These are phyloP conservation scores for Chiua virens DNA, from an alignment of 768 basidiomycete species.

Conservation along the genomic window DNA sequence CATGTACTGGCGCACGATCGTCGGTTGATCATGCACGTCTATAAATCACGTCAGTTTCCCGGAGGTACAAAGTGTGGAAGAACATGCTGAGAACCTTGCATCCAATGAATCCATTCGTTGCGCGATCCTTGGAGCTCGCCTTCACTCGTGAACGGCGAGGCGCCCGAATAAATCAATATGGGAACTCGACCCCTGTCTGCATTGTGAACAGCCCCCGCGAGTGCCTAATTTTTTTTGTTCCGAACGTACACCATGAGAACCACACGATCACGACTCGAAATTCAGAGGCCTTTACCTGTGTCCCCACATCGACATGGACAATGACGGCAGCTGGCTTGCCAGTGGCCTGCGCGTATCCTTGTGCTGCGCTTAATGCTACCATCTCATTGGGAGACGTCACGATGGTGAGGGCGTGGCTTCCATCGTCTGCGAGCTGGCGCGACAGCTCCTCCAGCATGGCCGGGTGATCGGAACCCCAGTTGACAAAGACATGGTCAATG, in stretches of 20 bases:
- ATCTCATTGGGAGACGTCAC: slow-evolving; percentile 76
- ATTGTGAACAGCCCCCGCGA: slow-evolving; percentile 74
- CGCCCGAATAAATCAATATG: slow-evolving; percentile 71
- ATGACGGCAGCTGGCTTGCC: slow-evolving; percentile 71
- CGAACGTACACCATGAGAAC: background rate
- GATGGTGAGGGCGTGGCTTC: slow-evolving; percentile 46
- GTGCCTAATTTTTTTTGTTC: slow-evolving; percentile 41
- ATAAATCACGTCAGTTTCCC: background rate
- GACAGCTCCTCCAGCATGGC: slow-evolving; percentile 69
- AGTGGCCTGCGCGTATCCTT: slow-evolving; percentile 66
- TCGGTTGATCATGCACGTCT: slow-evolving; percentile 72
- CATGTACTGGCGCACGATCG: slow-evolving; percentile 77
- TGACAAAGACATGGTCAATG: slow-evolving; percentile 68
- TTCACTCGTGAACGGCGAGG: slow-evolving; percentile 56
- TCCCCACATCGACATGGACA: slow-evolving; percentile 73
- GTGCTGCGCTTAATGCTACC: slow-evolving; percentile 71
- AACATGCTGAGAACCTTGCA: slow-evolving; percentile 49
- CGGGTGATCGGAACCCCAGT: slow-evolving; percentile 79
- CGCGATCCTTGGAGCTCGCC: slow-evolving; percentile 60
- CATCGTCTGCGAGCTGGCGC: slow-evolving; percentile 43
- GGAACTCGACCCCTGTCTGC: slow-evolving; percentile 61
- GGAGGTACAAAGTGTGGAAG: too few relatives aligned
- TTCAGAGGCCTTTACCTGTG: slow-evolving; percentile 44
- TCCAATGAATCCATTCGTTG: slow-evolving; percentile 76
- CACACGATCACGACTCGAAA: background rate